phyloP scores from a whole-genome alignment of 1,284 basidiomycete species.

The Puccinia hordei region DNA sequence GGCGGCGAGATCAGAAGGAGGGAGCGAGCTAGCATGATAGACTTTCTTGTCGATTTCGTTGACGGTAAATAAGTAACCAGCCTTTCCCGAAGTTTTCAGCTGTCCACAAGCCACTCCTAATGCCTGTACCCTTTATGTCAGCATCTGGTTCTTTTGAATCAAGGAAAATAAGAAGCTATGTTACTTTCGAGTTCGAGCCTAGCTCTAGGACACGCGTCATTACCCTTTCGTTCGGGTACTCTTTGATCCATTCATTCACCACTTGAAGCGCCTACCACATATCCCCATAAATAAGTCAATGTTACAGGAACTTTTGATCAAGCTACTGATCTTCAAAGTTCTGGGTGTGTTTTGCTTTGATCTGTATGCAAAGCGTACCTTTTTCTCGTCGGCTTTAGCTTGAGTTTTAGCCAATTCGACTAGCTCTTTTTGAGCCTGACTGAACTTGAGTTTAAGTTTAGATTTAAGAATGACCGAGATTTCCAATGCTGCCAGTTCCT shows the following conservation, averaged over 20 bases:
- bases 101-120: conserved; percentile 55
- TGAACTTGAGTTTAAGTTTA: conserved; percentile 74
- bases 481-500: conserved; percentile 87
- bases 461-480: conserved; percentile 84
- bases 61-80: conserved; percentile 83
- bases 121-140: conserved; percentile 73
- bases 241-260: conserved; percentile 44
- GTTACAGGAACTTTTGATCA: background rate
- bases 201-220: conserved; percentile 38
- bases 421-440: conserved; percentile 74
- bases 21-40: conserved; percentile 82
- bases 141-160: conserved; percentile 59
- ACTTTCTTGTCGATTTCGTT: conserved; percentile 71
- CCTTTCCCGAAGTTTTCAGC: conserved; percentile 73
- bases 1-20: conserved; percentile 57
- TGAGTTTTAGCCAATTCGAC: conserved; percentile 83
- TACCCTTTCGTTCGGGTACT: conserved; percentile 33
- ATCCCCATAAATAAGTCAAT: background rate
- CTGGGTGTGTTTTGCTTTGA: background rate
- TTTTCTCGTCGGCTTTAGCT: conserved; percentile 67
- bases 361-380: background rate
- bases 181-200: conserved; percentile 48
- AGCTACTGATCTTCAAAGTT: background rate
- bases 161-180: background rate
- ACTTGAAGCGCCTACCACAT: conserved; percentile 40